These are phyloP conservation scores for Monosporascus sp. DNA, from an alignment of 2,329 filamentous ascomycete genomes.

Conservation along the genomic window DNA sequence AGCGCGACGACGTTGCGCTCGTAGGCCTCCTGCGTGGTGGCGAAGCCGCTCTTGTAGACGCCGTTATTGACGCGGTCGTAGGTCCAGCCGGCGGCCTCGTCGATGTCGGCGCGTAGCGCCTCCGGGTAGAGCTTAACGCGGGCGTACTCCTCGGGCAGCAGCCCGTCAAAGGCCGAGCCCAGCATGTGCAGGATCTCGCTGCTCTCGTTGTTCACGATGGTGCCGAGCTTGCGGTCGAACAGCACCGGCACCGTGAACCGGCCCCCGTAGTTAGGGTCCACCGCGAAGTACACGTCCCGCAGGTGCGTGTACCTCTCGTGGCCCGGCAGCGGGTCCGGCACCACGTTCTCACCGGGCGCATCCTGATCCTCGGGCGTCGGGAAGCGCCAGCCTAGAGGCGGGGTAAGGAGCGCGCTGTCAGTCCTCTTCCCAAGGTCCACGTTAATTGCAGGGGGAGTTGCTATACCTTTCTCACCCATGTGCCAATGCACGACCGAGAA, in stretches of 20 bases:
- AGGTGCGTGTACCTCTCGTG: conserved; percentile 66
- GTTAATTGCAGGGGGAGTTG: neutral
- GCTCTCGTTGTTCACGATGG: conserved; percentile 88
- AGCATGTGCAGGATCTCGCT: conserved; percentile 92
- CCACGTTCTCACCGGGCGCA: conserved; percentile 54
- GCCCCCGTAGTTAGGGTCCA: conserved; percentile 65
- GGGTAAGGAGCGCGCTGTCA: conserved; percentile 3
- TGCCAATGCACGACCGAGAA: conserved; percentile 91
- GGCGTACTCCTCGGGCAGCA: conserved; percentile 55
- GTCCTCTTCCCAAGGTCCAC: conserved; percentile 35
- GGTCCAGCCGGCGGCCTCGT: conserved; percentile 73
- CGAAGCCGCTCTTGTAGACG: conserved; percentile 75
- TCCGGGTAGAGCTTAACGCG: conserved; percentile 63
- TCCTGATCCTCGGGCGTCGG: conserved; percentile 54
- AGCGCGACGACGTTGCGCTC: conserved; percentile 64
- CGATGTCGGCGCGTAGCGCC: conserved; percentile 61
- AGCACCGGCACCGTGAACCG: conserved; percentile 86
- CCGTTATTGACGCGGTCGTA: conserved; percentile 70
- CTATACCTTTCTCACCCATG: conserved; percentile 53
- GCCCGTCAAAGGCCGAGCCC: conserved; percentile 71
- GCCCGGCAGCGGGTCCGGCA: conserved; percentile 63
- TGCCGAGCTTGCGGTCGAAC: conserved; percentile 69
- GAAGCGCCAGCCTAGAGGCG: conserved; percentile 70
- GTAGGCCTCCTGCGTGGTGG: conserved; percentile 77
- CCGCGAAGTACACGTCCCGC: conserved; percentile 73